Evolutionary conservation across 106 monocot genomes (phyloP).

Genomic region (Dactylorhiza incarnata): DNA sequence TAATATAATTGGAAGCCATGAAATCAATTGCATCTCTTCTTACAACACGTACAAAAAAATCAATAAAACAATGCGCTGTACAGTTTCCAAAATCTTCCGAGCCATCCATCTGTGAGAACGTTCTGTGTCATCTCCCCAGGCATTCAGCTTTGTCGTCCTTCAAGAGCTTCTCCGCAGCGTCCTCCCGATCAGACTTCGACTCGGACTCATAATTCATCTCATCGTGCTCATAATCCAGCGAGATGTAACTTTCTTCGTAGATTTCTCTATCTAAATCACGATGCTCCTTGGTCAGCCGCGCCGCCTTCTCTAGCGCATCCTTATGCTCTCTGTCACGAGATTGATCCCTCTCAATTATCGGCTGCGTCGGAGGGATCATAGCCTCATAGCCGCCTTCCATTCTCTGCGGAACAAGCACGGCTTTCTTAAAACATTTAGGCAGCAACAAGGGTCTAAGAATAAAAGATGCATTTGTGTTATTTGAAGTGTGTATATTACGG

Average conservation of each 20-base stretch:
- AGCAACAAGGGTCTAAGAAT: background rate
- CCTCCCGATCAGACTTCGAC: slow-evolving; percentile 1
- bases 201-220: background rate
- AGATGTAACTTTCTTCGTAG: background rate
- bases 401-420: background rate
- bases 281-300: background rate
- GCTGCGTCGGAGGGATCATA: slow-evolving; percentile 6
- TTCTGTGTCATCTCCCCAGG: background rate
- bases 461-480: background rate
- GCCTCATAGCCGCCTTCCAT: background rate
- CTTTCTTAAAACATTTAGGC: too few species aligned
- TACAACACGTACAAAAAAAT: background rate
- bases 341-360: slow-evolving; percentile 5
- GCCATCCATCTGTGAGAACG: background rate
- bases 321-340: background rate
- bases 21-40: background rate
- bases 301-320: slow-evolving; percentile 1
- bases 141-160: background rate
- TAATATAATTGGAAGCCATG: background rate
- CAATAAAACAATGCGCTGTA: slow-evolving; percentile 1
- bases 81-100: background rate
- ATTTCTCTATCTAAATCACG: background rate
- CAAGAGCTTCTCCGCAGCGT: slow-evolving; percentile 2
- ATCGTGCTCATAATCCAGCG: background rate
- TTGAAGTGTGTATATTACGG: background rate